Conservation (phyloP, 768 basidiomycete species). For the Lentinula raphanica region DNA sequence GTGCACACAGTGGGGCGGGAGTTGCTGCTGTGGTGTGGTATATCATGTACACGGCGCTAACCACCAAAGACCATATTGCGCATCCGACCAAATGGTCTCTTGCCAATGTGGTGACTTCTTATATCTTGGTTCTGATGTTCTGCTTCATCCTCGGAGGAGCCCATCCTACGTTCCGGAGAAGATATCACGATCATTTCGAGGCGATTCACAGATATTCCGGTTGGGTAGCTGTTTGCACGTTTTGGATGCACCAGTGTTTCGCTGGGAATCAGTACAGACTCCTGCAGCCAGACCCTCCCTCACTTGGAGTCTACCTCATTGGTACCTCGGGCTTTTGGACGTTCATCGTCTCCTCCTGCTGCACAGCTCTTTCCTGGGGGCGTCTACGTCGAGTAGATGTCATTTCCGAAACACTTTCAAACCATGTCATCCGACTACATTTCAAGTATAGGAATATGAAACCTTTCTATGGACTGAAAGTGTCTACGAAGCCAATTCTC, state of each 20-base stretch:
- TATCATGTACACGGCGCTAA: conserved; percentile 40
- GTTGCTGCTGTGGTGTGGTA: conserved; percentile 50
- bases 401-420: conserved; percentile 45
- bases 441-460: conserved; percentile 45
- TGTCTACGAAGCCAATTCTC: conserved; percentile 34
- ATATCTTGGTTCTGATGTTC: conserved; percentile 42
- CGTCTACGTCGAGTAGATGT: conserved; percentile 45
- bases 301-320: conserved; percentile 38
- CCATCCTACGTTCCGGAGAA: conserved; percentile 39
- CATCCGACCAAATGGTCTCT: conserved; percentile 22
- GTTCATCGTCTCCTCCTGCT: conserved; percentile 27
- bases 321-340: conserved; percentile 47
- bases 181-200: conserved; percentile 51
- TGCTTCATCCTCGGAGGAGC: conserved; percentile 43
- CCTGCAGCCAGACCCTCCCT: conserved; percentile 27
- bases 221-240: conserved; percentile 44
- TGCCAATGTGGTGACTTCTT: conserved; percentile 35
- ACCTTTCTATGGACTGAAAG: conserved; percentile 27
- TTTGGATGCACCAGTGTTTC: conserved; percentile 41
- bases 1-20: conserved; percentile 49
- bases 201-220: conserved; percentile 50
- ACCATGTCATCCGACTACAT: conserved; percentile 49
- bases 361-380: conserved; percentile 48
- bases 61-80: conserved; percentile 30
- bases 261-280: conserved; percentile 28